Base-by-base conservation (phyloP, 2,329 filamentous ascomycete genomes). In the Albophoma yamanashiensis region DNA sequence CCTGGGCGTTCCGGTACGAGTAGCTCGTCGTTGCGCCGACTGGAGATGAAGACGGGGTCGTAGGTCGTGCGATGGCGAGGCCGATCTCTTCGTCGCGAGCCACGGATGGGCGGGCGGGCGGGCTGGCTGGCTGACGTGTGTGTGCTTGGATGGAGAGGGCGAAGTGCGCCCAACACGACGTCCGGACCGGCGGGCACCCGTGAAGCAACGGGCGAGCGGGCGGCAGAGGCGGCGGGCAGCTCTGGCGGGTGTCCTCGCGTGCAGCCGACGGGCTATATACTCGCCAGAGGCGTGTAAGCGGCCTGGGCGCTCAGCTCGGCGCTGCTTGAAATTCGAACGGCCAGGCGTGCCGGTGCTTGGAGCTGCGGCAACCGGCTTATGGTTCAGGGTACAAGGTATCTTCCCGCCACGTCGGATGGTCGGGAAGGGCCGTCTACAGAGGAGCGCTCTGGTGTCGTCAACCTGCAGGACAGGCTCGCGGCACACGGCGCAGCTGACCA, bases 251-350 rank as follows among this genome's bases (percentile, higher is more conserved):
- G 27, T 45, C 38, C 5, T 45, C 27, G 39, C 3, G 55, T 31
- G 50, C 50, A 55, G 50, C 31, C 31, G 50, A 3, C 20, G 14
- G 25, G 6, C 31, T 22, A 22, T 55, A 55, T 55, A 38, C 50
- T 20, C 38, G 20, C 31, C 20, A n/a, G 31, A 38, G n/a, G 20
- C 58, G 58, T 65, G 63, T 66, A 67, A 69, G 68, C 67, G 68
- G 68, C 65, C 69, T 69, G 68, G 68, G 67, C 68, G 68, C 68
- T 70, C 67, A 70, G 66, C 68, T 70, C 60, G 62, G 66, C 56
- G 60, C 64, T 62, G 64, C 63, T 66, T 55, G 43, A 43, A 62
- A 56, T 36, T 58, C 57, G 25, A 58, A 20, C 20, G 50, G 58
- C 52, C 40, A 34, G 31, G 47, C 22, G 11, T 40, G 6, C 57